These are phyloP conservation scores for Taiwanofungus camphoratus DNA, from an alignment of 1,284 basidiomycete genomes.

Conservation along the genomic window DNA sequence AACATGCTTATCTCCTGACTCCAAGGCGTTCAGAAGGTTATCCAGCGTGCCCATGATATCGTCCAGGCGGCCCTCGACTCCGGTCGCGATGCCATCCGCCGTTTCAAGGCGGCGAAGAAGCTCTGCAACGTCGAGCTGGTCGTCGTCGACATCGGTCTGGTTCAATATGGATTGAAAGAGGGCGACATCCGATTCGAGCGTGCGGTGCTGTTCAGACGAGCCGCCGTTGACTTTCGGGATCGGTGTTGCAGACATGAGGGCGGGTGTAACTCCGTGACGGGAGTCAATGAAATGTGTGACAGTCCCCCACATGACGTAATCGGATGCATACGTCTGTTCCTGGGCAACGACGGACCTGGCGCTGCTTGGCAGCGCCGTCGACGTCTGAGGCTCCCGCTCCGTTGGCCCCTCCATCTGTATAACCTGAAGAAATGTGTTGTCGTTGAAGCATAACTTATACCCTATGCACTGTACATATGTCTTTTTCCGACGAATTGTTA, in stretches of 20 bases:
- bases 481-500: too few relatives aligned
- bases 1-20: slow-evolving; percentile 16
- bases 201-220: not conserved
- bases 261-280: not conserved
- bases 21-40: slow-evolving; percentile 41
- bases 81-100: slow-evolving; percentile 49
- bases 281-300: too few relatives aligned
- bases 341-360: not conserved
- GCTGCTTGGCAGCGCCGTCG: too few relatives aligned
- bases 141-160: slow-evolving; percentile 28
- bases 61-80: slow-evolving; percentile 54
- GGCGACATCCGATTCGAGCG: slow-evolving; percentile 31
- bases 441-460: too few relatives aligned
- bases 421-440: too few relatives aligned
- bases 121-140: slow-evolving; percentile 29
- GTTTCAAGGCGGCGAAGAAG: slow-evolving; percentile 45
- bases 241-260: not conserved
- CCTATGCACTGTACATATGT: too few relatives aligned
- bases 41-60: slow-evolving; percentile 52
- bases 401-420: too few relatives aligned
- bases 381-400: too few relatives aligned
- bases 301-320: too few relatives aligned
- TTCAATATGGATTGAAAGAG: slow-evolving; percentile 32
- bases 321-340: not conserved
- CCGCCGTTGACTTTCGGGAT: not conserved